A percentile compares a stretch with the other conserved stretches of the same genome.
These are phyloP conservation scores for Dictyostelium firmibasis DNA, from an alignment of 78 protist genomes.

Conservation along the genomic window DNA sequence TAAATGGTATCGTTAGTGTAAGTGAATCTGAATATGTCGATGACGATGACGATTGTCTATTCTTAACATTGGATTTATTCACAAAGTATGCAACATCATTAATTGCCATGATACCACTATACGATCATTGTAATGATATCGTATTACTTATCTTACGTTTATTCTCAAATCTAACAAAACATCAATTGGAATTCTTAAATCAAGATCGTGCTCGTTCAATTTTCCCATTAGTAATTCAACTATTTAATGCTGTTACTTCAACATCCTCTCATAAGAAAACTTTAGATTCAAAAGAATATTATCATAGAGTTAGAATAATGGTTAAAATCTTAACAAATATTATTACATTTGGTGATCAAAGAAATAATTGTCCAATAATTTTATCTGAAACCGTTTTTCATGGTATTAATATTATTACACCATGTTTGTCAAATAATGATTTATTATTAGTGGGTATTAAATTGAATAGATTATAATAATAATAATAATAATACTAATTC, in stretches of 20 bases:
- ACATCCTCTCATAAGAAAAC: neutral
- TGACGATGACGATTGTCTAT: neutral
- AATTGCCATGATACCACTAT: constrained; percentile 41
- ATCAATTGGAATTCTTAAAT: constrained; percentile 19
- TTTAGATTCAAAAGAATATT: constrained; percentile 43
- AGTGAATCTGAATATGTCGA: neutral
- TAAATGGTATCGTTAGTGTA: constrained; percentile 26
- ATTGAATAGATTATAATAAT: neutral
- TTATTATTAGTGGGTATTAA: constrained; percentile 25
- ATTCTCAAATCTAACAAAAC: constrained; percentile 22
- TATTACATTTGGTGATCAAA: constrained; percentile 1
- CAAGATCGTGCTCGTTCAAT: constrained; percentile 3
- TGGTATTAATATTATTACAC: constrained; percentile 37
- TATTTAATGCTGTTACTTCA: constrained; percentile 3
- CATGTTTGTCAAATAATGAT: constrained; percentile 37
- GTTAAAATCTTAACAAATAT: constrained; percentile 41
- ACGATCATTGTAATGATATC: constrained; percentile 40
- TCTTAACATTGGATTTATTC: constrained; percentile 27
- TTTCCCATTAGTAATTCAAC: neutral
- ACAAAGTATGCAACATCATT: constrained; percentile 4
- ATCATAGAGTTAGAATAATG: constrained; percentile 34
- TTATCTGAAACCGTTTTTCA: neutral
- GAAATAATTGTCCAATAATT: constrained; percentile 1
- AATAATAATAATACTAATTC: neutral
- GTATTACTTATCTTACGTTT: neutral